Base-by-base conservation (phyloP, 2,329 filamentous ascomycete species). In the Chaetomiaceae sp. region DNA sequence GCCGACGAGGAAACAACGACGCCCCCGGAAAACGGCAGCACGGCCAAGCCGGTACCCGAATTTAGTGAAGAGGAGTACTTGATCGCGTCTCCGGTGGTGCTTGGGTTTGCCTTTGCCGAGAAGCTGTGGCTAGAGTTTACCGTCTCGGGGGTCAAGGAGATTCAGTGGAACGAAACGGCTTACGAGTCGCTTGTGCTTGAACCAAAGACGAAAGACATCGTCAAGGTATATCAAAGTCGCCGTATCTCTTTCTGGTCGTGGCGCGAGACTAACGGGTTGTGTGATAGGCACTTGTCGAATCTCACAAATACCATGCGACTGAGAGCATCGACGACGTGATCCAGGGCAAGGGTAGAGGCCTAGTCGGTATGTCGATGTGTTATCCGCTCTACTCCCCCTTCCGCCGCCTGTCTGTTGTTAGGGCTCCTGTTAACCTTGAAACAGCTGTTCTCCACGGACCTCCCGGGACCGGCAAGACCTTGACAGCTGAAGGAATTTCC, bases 121-220 rank as follows among this genome's bases (percentile, higher is more conserved):
- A 96, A 95, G 71, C 75, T 89, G 9, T 96, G 90, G 91, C 79
- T 95, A 0, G 89, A 96, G 66, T 90, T 96, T 62, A 85, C 84
- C 0, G 85, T 96, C 18, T 88, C 86, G 0, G 84, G 85, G 1
- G 79, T 96, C 57, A 80, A 81, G 40, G 87, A 95, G 4, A 92
- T 96, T 57, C 78, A 84, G 32, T 96, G 88, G 88, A 92, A 95
- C 63, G 82, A 87, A 37, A 78, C 82, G 13, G 90, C 90, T 0
- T 96, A 94, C 69, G 82, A 87, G 44, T 90, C 86, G 0, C 75
- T 96, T 27, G 89, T 96, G 1, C 75, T 96, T 0, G 75, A 81
- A 61, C 66, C 75, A 2, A 75, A 78, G 59, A 82, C 76, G 16
- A 82, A 84, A 62, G 77, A 79, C 27, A 81, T 89, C 47, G 86